Evolutionary conservation across 805 yeast species (phyloP).

Genomic region (Candida boidinii): DNA sequence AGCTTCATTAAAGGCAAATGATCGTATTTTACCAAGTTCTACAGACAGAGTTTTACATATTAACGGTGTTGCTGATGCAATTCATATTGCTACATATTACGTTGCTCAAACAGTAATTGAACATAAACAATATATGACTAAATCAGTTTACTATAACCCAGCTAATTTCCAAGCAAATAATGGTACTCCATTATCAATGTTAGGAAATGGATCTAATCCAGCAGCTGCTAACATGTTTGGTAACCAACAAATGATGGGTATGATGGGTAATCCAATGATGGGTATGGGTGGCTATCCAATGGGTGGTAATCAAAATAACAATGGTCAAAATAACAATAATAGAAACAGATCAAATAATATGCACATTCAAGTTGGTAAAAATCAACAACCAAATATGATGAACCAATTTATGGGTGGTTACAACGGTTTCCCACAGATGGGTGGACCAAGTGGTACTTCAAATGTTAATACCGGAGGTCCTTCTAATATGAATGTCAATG

Average conservation of each 20-base stretch:
- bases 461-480: background rate
- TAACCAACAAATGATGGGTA: constrained; percentile 2
- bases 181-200: constrained; percentile 15
- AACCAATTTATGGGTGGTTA: background rate
- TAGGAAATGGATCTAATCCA: constrained; percentile 8
- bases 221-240: constrained; percentile 2
- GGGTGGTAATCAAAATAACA: background rate
- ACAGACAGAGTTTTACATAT: constrained; percentile 69
- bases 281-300: constrained; percentile 6
- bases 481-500: constrained; percentile 7
- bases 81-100: constrained; percentile 75
- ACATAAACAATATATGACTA: constrained; percentile 50
- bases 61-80: constrained; percentile 78
- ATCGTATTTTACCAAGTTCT: constrained; percentile 60
- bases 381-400: background rate
- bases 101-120: constrained; percentile 60
- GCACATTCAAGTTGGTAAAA: constrained; percentile 1
- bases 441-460: background rate
- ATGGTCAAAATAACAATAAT: no score
- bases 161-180: constrained; percentile 29
- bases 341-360: background rate
- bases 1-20: constrained; percentile 67
- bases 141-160: constrained; percentile 52
- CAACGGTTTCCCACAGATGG: background rate
- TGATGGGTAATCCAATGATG: constrained; percentile 16